Evolutionary conservation across 805 yeast genomes (phyloP), one percentile per base, ranked within the genome.

Genomic region (Candida oleophila): DNA sequence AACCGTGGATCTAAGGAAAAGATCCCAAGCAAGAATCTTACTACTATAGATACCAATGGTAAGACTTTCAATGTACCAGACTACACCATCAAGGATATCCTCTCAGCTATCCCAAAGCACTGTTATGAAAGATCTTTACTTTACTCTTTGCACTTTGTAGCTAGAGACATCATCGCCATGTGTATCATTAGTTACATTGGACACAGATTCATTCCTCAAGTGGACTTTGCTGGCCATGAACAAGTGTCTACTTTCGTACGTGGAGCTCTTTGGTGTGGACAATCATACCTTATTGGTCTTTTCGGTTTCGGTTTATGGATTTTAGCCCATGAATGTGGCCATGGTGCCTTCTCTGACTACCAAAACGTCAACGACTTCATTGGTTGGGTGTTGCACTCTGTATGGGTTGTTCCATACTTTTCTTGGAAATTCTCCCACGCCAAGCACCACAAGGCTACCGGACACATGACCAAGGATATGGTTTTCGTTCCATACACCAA

Each of bases 311-410:
- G 86, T 38, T 61, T 80, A 43, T 81, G 85, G 85, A 77, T 81
- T 50, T 62, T 81, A 59, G 83, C 83, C 41, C 85, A 80, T 59
- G 84, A 80, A 64, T 81, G 85, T 69, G 85, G 85, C 37, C 86
- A 81, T 60, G 77, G 75, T 44, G 85, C 85, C 16, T 81, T 81
- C 58, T 74, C 81, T 34, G 82, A 80, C 54, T 77, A 77, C 55
- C 71, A 67, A 48, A 61, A 60, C 55, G 70, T 81, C 44, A 81
- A 81, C 55, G 83, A 80, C 59, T 59, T 73, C 22, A 74, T 78
- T 48, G 86, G 86, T 44, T 81, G 85, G 85, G 72, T 77, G 22
- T 61, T 81, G 42, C 85, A 81, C 59, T 78, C 83, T 38, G 80
- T 76, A 56, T 63, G 73, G 51, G 63, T 78, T 50, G 83, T 80